Conservation (phyloP, 306 rosid genomes). For the Corylus avellana region DNA sequence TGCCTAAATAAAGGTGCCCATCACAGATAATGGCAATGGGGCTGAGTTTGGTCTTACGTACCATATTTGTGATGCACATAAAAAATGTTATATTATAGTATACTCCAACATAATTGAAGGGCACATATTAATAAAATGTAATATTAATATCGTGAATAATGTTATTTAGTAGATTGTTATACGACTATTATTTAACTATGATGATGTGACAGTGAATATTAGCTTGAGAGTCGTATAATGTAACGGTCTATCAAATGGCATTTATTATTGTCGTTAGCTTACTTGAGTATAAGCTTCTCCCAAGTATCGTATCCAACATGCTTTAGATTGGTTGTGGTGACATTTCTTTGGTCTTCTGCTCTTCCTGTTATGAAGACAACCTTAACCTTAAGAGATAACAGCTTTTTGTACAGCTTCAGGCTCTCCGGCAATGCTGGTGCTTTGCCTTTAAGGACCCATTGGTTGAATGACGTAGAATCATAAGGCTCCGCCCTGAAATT, state of each 20-base stretch:
- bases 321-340: constrained; percentile 35
- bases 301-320: constrained; percentile 45
- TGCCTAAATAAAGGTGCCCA: no score
- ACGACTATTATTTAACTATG: no score
- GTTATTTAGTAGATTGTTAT: background rate
- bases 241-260: no score
- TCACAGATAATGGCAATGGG: no score
- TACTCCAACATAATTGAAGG: no score
- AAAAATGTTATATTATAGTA: no score
- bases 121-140: no score
- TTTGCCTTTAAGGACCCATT: constrained; percentile 35
- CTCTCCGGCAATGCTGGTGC: constrained; percentile 60
- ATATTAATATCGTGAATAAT: no score
- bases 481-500: constrained; percentile 40
- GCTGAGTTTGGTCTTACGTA: no score
- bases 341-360: background rate
- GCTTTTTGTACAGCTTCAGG: constrained; percentile 36
- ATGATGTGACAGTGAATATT: no score
- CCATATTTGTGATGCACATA: no score
- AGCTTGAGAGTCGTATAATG: no score
- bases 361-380: constrained; percentile 55
- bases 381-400: constrained; percentile 43
- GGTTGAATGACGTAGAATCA: constrained; percentile 15
- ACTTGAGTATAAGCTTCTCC: constrained; percentile 56
- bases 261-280: background rate